These are phyloP conservation scores for Peterozyma toletana DNA, from an alignment of 805 yeast genomes.

Conservation along the genomic window DNA sequence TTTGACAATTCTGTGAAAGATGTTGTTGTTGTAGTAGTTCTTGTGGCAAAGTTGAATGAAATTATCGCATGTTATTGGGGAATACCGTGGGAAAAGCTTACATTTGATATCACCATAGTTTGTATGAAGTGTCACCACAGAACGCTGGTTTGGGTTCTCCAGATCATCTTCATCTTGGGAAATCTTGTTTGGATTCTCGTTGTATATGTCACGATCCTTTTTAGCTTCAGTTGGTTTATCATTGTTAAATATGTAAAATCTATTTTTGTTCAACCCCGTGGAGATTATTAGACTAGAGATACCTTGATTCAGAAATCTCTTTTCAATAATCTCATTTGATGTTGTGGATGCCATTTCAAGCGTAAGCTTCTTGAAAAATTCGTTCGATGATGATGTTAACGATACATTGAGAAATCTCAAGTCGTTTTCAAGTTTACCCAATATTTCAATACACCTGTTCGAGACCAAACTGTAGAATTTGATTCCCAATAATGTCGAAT, in stretches of 20 bases:
- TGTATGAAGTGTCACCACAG: conserved; percentile 25
- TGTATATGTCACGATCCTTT: conserved; percentile 7
- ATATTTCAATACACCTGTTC: conserved; percentile 14
- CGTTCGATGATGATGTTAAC: conserved; percentile 7
- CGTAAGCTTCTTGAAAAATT: background rate
- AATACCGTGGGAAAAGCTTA: conserved; percentile 23
- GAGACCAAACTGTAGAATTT: conserved; percentile 19
- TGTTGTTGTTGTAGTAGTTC: conserved; percentile 30
- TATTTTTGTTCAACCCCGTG: conserved; percentile 1
- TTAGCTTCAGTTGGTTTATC: background rate
- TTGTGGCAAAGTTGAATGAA: conserved; percentile 25
- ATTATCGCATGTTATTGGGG: conserved; percentile 35
- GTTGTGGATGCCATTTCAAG: conserved; percentile 6
- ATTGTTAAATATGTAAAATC: conserved; percentile 7
- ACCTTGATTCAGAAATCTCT: background rate
- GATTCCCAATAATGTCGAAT: conserved; percentile 21
- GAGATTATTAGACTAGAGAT: background rate
- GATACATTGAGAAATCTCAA: conserved; percentile 18
- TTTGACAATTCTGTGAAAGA: conserved; percentile 42
- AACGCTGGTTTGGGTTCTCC: conserved; percentile 1
- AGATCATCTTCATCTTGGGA: background rate
- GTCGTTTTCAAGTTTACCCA: conserved; percentile 20
- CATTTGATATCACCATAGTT: conserved; percentile 34
- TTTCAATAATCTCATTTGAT: conserved; percentile 2
- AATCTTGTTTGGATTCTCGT: conserved; percentile 4